These are phyloP conservation scores for Phellinidium pouzarii DNA, from an alignment of 1,284 basidiomycete genomes.

Conservation along the genomic window DNA sequence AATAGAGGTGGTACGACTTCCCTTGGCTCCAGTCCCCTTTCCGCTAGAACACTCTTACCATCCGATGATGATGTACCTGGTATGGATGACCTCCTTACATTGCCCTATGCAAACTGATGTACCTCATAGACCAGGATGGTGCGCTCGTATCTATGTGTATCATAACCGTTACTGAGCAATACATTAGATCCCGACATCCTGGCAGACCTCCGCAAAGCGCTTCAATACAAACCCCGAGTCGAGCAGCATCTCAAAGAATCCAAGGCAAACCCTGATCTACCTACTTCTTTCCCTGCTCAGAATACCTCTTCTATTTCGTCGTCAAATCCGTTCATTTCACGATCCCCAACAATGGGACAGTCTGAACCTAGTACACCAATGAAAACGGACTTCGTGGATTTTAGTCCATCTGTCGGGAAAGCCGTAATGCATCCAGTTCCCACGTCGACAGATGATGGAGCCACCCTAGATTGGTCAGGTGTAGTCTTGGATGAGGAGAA, in stretches of 20 bases:
- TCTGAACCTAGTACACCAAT: conserved; percentile 27
- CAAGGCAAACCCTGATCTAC: conserved; percentile 26
- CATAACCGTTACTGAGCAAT: neutral
- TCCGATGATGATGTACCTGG: conserved; percentile 4
- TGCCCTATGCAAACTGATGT: neutral
- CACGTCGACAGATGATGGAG: conserved; percentile 55
- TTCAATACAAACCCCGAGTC: conserved; percentile 18
- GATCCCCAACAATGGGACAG: conserved; percentile 8
- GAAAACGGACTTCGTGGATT: conserved; percentile 46
- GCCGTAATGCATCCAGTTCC: conserved; percentile 49
- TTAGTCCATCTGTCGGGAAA: conserved; percentile 56
- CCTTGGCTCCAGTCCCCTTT: conserved; percentile 13
- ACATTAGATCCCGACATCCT: conserved; percentile 18
- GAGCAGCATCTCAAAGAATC: conserved; percentile 18
- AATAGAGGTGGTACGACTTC: conserved; percentile 4
- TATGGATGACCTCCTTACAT: neutral
- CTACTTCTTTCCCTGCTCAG: conserved; percentile 25
- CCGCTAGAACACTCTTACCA: conserved; percentile 4
- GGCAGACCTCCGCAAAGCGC: conserved; percentile 17
- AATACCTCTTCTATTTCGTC: conserved; percentile 24
- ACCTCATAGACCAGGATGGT: conserved; percentile 15
- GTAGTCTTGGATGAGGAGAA: conserved; percentile 46
- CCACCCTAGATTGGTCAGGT: conserved; percentile 63
- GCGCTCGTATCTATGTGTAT: conserved; percentile 19
- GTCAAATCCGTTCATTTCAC: conserved; percentile 31